phyloP scores from a whole-genome alignment of 2,329 filamentous ascomycete genomes.

The Lomentospora prolificans region DNA sequence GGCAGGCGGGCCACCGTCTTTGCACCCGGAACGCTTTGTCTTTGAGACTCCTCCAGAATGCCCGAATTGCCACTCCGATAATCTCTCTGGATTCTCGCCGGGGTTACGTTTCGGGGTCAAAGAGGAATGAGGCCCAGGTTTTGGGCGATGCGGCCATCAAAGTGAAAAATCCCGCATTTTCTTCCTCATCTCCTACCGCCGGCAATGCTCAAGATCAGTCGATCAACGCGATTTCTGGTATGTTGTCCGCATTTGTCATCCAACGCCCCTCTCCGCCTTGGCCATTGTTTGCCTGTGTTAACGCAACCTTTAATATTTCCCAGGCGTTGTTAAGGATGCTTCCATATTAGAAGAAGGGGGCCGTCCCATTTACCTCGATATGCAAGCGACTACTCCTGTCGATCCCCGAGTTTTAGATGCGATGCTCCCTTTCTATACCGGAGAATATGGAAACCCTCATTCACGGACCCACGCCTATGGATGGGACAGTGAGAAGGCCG shows the following conservation, averaged over 20 bases:
- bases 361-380: conserved; percentile 93
- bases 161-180: conserved; percentile 41
- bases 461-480: conserved; percentile 96
- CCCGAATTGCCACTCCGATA: conserved; percentile 12
- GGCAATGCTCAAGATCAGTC: conserved; percentile 9
- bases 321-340: conserved; percentile 79
- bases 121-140: conserved; percentile 70
- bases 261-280: neutral
- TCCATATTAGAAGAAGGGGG: conserved; percentile 88
- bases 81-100: neutral
- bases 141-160: conserved; percentile 75
- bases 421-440: conserved; percentile 91
- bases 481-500: conserved; percentile 93
- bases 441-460: conserved; percentile 93
- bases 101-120: conserved; percentile 74
- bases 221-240: conserved; percentile 9
- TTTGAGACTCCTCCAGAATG: conserved; percentile 18
- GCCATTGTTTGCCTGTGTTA: conserved; percentile 11
- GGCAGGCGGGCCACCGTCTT: conserved; percentile 58
- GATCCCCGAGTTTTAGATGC: conserved; percentile 91
- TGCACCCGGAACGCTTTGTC: conserved; percentile 28
- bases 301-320: conserved; percentile 16
- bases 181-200: neutral
- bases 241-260: neutral
- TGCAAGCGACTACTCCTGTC: conserved; percentile 93